phyloP scores from a whole-genome alignment of 164 flowering plant genomes.

The Umbilicus rupestris region DNA sequence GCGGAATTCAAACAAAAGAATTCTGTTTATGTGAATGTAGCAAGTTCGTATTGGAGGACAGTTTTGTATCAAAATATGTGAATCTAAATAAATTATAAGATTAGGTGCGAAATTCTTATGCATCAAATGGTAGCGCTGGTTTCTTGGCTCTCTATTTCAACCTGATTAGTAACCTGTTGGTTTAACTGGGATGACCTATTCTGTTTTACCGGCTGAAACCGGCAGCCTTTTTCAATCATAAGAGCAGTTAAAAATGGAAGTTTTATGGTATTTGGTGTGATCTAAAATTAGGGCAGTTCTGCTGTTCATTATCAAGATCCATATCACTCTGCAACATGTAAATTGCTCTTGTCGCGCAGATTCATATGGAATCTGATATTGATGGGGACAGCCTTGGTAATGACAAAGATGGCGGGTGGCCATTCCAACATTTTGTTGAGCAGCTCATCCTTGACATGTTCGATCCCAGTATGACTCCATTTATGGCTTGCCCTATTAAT shows the following conservation, averaged over 20 bases:
- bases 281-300: not conserved
- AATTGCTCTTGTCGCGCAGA: slow-evolving; percentile 24
- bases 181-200: not conserved
- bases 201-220: not conserved
- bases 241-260: not conserved
- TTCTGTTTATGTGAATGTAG: no score
- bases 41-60: no score
- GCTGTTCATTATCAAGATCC: not conserved
- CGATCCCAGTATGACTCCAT: slow-evolving; percentile 61
- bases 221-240: not conserved
- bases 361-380: slow-evolving; percentile 25
- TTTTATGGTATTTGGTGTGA: not conserved
- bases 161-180: not conserved
- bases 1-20: not conserved
- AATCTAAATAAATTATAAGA: not conserved
- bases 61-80: not conserved
- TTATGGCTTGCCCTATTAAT: slow-evolving; percentile 8
- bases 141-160: not conserved
- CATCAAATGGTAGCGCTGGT: not conserved
- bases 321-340: not conserved
- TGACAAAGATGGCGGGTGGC: slow-evolving; percentile 80
- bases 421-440: slow-evolving; percentile 75
- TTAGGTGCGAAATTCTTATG: not conserved
- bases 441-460: slow-evolving; percentile 88
- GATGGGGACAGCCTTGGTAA: slow-evolving; percentile 53